A percentile compares a stretch with the other conserved stretches of the same genome.
Conservation (phyloP, 1,284 basidiomycete species). For the Ceraceosorus guamensis region DNA sequence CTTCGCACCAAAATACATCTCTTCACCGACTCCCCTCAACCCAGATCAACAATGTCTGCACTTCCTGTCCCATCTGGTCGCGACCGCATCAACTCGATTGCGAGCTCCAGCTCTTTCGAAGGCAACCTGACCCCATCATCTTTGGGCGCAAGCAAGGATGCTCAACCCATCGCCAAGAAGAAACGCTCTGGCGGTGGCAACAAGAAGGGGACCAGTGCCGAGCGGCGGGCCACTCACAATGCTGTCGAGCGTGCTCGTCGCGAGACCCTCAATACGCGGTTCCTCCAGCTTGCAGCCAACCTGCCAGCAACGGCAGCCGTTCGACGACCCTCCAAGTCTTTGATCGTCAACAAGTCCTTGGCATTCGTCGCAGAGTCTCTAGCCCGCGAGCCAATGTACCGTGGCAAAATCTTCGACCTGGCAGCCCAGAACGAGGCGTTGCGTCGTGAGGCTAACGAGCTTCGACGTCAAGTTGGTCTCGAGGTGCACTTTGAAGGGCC, state of each 20-base stretch:
- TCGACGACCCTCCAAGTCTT: constrained; percentile 34
- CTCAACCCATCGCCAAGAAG: not conserved
- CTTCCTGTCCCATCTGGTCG: too few species aligned
- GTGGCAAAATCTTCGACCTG: constrained; percentile 28
- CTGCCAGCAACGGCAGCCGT: constrained; percentile 35
- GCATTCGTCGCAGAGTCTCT: constrained; percentile 37
- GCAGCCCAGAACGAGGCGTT: constrained; percentile 25
- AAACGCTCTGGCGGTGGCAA: constrained; percentile 27
- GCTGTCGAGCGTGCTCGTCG: constrained; percentile 39
- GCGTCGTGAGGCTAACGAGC: constrained; percentile 32
- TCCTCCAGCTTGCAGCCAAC: constrained; percentile 33
- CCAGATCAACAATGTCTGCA: too few species aligned
- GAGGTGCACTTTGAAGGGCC: constrained; percentile 6
- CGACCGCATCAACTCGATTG: too few species aligned
- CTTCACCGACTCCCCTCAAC: too few species aligned
- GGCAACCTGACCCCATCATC: too few species aligned
- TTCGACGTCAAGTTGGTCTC: constrained; percentile 22
- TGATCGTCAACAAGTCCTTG: constrained; percentile 41
- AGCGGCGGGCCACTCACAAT: constrained; percentile 38
- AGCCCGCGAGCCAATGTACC: constrained; percentile 27
- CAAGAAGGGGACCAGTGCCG: constrained; percentile 35
- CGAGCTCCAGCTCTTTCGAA: too few species aligned
- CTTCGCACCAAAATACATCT: too few species aligned
- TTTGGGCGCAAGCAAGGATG: too few species aligned
- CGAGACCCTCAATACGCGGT: constrained; percentile 36